These are phyloP conservation scores for Apiospora malaysiana DNA, from an alignment of 2,329 filamentous ascomycete genomes.

Conservation along the genomic window DNA sequence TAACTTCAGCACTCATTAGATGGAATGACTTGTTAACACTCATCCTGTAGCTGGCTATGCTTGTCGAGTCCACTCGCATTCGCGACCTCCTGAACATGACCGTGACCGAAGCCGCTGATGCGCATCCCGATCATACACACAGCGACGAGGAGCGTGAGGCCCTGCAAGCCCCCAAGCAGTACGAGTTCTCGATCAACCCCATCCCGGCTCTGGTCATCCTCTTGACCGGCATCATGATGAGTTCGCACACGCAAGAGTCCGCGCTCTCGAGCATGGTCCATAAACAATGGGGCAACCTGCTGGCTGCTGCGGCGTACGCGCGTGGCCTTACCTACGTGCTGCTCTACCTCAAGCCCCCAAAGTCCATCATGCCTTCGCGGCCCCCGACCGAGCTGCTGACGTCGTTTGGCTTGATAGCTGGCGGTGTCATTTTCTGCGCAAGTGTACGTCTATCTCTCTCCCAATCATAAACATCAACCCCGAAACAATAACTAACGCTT, in stretches of 20 bases:
- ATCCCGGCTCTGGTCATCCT: slow-evolving; percentile 87
- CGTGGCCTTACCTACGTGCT: slow-evolving; percentile 81
- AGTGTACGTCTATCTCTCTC: slow-evolving; percentile 65
- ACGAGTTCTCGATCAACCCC: slow-evolving; percentile 82
- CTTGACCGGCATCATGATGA: slow-evolving; percentile 92
- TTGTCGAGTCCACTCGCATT: slow-evolving; percentile 77
- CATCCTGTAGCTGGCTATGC: slow-evolving; percentile 58
- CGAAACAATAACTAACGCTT: not conserved
- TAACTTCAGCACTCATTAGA: not conserved
- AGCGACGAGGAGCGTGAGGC: slow-evolving; percentile 53
- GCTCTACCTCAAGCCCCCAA: slow-evolving; percentile 80
- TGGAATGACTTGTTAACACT: not conserved
- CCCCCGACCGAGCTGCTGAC: slow-evolving; percentile 90
- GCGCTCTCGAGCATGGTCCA: slow-evolving; percentile 93
- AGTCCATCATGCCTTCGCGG: slow-evolving; percentile 78
- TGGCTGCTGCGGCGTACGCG: slow-evolving; percentile 80
- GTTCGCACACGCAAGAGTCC: slow-evolving; percentile 82
- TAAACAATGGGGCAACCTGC: slow-evolving; percentile 88
- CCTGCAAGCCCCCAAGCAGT: slow-evolving; percentile 67
- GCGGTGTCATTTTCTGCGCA: slow-evolving; percentile 91
- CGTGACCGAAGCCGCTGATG: slow-evolving; percentile 44
- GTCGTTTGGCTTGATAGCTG: slow-evolving; percentile 84
- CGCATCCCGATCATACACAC: slow-evolving; percentile 40
- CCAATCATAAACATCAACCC: not conserved
- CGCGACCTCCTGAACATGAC: slow-evolving; percentile 69